phyloP scores from a whole-genome alignment of 73 alveolate genomes.

The Paramecium sonneborni region DNA sequence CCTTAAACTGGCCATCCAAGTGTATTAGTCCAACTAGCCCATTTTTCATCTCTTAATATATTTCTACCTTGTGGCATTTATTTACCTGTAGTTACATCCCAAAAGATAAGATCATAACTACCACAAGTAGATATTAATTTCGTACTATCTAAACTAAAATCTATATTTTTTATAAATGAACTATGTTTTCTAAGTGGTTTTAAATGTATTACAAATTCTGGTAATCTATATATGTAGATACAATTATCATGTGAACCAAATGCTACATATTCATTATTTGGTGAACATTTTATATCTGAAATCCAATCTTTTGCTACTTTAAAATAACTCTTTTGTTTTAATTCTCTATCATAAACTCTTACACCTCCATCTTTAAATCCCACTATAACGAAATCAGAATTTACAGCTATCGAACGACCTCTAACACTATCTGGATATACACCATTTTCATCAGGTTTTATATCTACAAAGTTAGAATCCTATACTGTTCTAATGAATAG shows the following conservation, averaged over 20 bases:
- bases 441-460: slow-evolving; percentile 43
- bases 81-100: slow-evolving; percentile 75
- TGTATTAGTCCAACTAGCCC: slow-evolving; percentile 90
- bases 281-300: background rate
- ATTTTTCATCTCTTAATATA: slow-evolving; percentile 76
- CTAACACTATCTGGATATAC: slow-evolving; percentile 62
- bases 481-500: slow-evolving; percentile 50
- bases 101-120: slow-evolving; percentile 91
- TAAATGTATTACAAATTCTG: slow-evolving; percentile 37
- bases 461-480: slow-evolving; percentile 39
- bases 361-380: slow-evolving; percentile 95
- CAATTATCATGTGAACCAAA: slow-evolving; percentile 58
- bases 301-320: slow-evolving; percentile 38
- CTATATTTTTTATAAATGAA: slow-evolving; percentile 89
- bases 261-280: slow-evolving; percentile 4
- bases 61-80: slow-evolving; percentile 84
- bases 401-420: slow-evolving; percentile 82
- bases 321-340: background rate
- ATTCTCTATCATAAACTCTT: slow-evolving; percentile 80
- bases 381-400: slow-evolving; percentile 88
- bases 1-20: slow-evolving; percentile 97
- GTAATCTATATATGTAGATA: slow-evolving; percentile 79
- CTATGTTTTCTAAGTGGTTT: slow-evolving; percentile 80
- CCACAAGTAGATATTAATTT: slow-evolving; percentile 91
- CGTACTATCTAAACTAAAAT: slow-evolving; percentile 84